Evolutionary conservation across 2,329 filamentous ascomycete species (phyloP).

Genomic region (Neoarthrinium moseri): DNA sequence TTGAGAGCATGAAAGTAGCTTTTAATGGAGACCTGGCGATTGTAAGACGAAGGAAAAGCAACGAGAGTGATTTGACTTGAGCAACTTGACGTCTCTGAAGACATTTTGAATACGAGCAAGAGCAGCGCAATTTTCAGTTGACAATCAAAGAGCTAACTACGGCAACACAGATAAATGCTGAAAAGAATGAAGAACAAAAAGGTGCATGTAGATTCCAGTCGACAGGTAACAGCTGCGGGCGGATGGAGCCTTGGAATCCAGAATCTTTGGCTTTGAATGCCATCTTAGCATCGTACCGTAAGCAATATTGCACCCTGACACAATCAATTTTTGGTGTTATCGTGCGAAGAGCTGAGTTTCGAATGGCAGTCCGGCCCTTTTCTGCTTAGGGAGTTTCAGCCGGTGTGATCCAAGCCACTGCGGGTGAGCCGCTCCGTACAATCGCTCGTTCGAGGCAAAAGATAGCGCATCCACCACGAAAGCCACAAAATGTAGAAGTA

Average conservation of each 20-base stretch:
- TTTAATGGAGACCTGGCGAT: slow-evolving; percentile 2
- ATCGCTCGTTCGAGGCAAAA: not conserved
- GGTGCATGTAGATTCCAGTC: not conserved
- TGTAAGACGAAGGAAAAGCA: not conserved
- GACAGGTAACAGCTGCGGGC: not conserved
- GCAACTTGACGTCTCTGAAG: not conserved
- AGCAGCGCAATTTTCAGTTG: not conserved
- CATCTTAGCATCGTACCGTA: not conserved
- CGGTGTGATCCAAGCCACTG: not conserved
- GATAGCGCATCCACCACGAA: not conserved
- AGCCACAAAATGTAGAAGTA: not conserved
- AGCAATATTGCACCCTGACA: not conserved
- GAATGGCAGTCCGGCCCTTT: not conserved
- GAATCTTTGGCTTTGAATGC: not conserved
- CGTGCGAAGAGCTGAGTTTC: not conserved
- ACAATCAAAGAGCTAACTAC: not conserved
- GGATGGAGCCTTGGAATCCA: not conserved
- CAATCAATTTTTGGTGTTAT: not conserved
- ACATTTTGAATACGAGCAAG: not conserved
- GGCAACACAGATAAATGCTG: not conserved
- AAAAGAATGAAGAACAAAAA: not conserved
- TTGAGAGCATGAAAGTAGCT: slow-evolving; percentile 6
- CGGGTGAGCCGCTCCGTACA: not conserved
- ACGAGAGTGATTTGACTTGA: not conserved
- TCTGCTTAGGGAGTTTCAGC: not conserved